A percentile compares a stretch with the other conserved stretches of the same genome.
phyloP scores from a whole-genome alignment of 2,329 filamentous ascomycete species.

The Alternaria sp. region DNA sequence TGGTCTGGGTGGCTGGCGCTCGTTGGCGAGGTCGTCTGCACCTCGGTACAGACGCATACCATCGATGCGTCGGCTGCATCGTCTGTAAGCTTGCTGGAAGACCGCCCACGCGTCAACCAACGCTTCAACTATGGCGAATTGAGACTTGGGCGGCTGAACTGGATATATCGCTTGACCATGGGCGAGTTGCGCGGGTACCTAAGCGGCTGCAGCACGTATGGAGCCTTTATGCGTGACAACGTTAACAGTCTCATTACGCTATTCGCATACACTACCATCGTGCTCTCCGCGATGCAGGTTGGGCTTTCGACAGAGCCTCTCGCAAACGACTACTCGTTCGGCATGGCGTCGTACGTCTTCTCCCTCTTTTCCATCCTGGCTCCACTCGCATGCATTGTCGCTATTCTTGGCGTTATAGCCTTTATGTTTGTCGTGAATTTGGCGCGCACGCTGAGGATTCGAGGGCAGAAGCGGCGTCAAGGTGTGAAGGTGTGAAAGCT shows the following conservation, averaged over 20 bases:
- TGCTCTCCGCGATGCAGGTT: slow-evolving; percentile 36
- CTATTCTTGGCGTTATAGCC: slow-evolving; percentile 14
- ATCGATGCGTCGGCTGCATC: slow-evolving; percentile 4
- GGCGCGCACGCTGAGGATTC: slow-evolving; percentile 19
- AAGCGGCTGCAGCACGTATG: slow-evolving; percentile 30
- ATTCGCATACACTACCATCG: slow-evolving; percentile 35
- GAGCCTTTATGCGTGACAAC: slow-evolving; percentile 31
- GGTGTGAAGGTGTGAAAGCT: slow-evolving; percentile 21
- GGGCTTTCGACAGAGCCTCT: slow-evolving; percentile 25
- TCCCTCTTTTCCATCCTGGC: slow-evolving; percentile 31
- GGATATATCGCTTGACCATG: slow-evolving; percentile 26
- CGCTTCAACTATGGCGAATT: slow-evolving; percentile 37
- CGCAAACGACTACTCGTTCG: slow-evolving; percentile 21
- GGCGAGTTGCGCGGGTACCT: slow-evolving; percentile 25
- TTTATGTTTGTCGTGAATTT: slow-evolving; percentile 24
- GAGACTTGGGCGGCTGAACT: slow-evolving; percentile 32
- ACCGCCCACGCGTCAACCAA: slow-evolving; percentile 20
- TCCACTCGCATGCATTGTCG: slow-evolving; percentile 22
- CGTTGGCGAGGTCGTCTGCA: slow-evolving; percentile 15
- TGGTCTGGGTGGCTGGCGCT: slow-evolving; percentile 24
- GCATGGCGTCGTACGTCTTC: slow-evolving; percentile 28
- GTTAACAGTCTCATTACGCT: slow-evolving; percentile 30
- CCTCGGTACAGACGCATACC: background rate
- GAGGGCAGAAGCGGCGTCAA: slow-evolving; percentile 13
- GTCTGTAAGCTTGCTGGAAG: background rate